Evolutionary conservation across 768 basidiomycete species (phyloP), one percentile per base, ranked within the genome.

Genomic region (Rhizopogon rudus): DNA sequence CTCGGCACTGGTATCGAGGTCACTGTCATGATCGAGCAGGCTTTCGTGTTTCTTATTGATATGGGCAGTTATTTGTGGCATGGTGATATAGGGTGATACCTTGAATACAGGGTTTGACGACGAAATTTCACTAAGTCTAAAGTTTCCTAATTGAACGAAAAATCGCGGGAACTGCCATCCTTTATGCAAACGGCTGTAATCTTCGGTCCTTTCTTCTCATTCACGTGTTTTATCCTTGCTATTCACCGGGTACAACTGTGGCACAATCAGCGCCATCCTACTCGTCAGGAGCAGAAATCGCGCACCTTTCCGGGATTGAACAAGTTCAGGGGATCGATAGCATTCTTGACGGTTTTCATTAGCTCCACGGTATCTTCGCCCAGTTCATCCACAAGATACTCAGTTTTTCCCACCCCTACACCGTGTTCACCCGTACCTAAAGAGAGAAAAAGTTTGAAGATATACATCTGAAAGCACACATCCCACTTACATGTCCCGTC

Each of bases 341-440:
- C 79, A 40, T 72, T 71, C 70, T 96, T 98, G 62, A 97, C 78
- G n/a, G 78, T 81, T 73, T 82, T 84, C 93, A 97, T 93, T 9
- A 96, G 73, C 45, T 83, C 81, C 10, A 97, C 86, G 0, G 93
- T 95, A 4, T 83, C 86, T 44, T 74, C 75, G 0, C 95, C 95
- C 0, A 98, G 79, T 67, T 98, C 95, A n/a, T 85, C 78, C 16
- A 73, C 67, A 2, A 98, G 79, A 68, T 91, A 96, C 63, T 88
- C 82, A 61, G 83, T 87, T 74, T 94, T 94, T 9, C 92, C 92
- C 6, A 93, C 70, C 1, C 93, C 92, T 13, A 94, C 87, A 0
- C 92, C 92, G 67, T 94, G 92, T 67, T 94, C 91, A 8, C 91
- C 90, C 3, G 88, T 90, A 61, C 87, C 87, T 90, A 57, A 16